Evolutionary conservation across 2,329 filamentous ascomycete genomes (phyloP).

Genomic region (Escovopsis weberi): DNA sequence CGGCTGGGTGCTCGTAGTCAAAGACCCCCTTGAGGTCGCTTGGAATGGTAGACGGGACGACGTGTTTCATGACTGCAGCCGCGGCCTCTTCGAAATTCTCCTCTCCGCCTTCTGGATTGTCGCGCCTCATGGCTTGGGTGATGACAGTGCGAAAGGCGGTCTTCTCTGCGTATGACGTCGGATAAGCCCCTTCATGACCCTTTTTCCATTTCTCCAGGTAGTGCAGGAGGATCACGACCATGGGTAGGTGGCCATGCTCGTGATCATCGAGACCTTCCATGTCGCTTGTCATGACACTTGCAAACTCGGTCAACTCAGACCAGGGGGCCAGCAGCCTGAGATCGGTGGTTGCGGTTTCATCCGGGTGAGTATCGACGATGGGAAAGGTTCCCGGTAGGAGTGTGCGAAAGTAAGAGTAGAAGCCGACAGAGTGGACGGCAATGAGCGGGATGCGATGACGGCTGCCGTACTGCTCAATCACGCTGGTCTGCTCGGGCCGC

Average conservation of each 20-base stretch:
- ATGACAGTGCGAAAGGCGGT: slow-evolving; percentile 63
- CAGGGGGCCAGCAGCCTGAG: slow-evolving; percentile 74
- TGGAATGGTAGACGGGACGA: slow-evolving; percentile 54
- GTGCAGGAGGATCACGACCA: slow-evolving; percentile 67
- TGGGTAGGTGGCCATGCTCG: slow-evolving; percentile 84
- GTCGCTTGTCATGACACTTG: slow-evolving; percentile 48
- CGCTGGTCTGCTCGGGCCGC: slow-evolving; percentile 24
- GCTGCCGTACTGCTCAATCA: slow-evolving; percentile 32
- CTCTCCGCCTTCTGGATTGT: slow-evolving; percentile 73
- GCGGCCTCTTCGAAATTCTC: slow-evolving; percentile 95
- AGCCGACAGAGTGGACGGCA: slow-evolving; percentile 77
- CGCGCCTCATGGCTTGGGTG: slow-evolving; percentile 48
- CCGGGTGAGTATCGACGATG: slow-evolving; percentile 90
- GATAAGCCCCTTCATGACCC: slow-evolving; percentile 50
- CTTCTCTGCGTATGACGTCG: slow-evolving; percentile 73
- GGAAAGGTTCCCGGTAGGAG: slow-evolving; percentile 67
- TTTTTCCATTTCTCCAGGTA: slow-evolving; percentile 72
- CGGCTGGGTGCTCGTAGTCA: slow-evolving; percentile 34
- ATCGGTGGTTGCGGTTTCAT: slow-evolving; percentile 71
- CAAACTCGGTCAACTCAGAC: slow-evolving; percentile 62
- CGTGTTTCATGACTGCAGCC: slow-evolving; percentile 74
- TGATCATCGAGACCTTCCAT: slow-evolving; percentile 60
- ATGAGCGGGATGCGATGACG: slow-evolving; percentile 57
- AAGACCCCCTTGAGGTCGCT: slow-evolving; percentile 66
- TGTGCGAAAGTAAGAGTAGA: slow-evolving; percentile 81